phyloP scores from a whole-genome alignment of 257 asterid genomes.

The Coffea canephora region DNA sequence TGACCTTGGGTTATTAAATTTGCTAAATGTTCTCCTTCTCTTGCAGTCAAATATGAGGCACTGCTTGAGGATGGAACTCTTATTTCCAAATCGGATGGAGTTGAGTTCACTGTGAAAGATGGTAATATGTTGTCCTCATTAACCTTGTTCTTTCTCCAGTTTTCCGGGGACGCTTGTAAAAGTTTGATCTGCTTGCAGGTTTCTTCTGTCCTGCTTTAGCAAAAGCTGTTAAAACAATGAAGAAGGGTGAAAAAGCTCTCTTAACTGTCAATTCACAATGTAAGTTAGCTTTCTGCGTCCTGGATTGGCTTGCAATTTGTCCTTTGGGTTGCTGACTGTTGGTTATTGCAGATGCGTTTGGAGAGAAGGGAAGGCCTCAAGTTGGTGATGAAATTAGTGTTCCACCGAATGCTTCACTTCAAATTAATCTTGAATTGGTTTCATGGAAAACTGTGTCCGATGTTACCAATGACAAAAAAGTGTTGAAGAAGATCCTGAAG shows the following conservation, averaged over 20 bases:
- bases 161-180: not conserved
- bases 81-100: constrained; percentile 42
- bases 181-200: constrained; percentile 28
- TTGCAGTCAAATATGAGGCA: constrained; percentile 51
- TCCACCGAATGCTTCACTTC: constrained; percentile 47
- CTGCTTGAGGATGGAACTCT: constrained; percentile 46
- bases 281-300: constrained; percentile 10
- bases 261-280: constrained; percentile 44
- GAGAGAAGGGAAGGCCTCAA: constrained; percentile 40
- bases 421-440: constrained; percentile 41
- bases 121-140: constrained; percentile 21
- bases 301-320: not conserved
- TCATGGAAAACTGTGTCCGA: constrained; percentile 52
- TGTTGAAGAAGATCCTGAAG: constrained; percentile 46
- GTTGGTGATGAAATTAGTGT: constrained; percentile 22
- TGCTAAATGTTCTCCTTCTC: not conserved
- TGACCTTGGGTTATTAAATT: not conserved
- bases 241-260: constrained; percentile 47
- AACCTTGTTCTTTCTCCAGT: not conserved
- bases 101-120: constrained; percentile 50
- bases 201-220: constrained; percentile 52
- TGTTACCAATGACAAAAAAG: constrained; percentile 43
- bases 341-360: constrained; percentile 47
- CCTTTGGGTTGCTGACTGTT: constrained; percentile 7
- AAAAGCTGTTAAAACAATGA: constrained; percentile 55